These are phyloP conservation scores for Cichorium intybus DNA, from an alignment of 140 eudicot genomes.

Conservation along the genomic window DNA sequence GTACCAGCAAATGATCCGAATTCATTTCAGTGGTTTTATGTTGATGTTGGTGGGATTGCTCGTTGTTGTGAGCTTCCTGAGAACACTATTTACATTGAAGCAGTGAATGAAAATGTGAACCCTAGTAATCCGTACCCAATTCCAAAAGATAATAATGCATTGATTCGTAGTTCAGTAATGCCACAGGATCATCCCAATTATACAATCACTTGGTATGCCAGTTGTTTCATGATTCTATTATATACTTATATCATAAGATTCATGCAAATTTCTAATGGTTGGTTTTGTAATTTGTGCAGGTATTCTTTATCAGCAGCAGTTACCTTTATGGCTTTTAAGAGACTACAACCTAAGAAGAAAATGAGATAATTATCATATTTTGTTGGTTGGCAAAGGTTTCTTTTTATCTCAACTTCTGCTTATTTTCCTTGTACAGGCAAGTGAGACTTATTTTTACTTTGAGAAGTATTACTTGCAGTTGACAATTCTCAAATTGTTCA, in stretches of 20 bases:
- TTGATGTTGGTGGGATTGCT: conserved; percentile 78
- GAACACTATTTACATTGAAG: conserved; percentile 73
- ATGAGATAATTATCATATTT: conserved; percentile 27
- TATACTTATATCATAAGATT: too few species aligned
- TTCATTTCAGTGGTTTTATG: conserved; percentile 82
- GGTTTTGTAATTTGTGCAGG: conserved; percentile 32
- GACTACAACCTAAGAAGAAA: conserved; percentile 54
- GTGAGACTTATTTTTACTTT: too few species aligned
- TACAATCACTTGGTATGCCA: conserved; percentile 70
- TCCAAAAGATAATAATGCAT: conserved; percentile 66
- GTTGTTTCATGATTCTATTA: not conserved
- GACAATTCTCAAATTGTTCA: too few species aligned
- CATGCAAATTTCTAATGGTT: too few species aligned
- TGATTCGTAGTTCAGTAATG: conserved; percentile 83
- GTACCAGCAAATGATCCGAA: conserved; percentile 88
- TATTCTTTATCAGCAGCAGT: conserved; percentile 90
- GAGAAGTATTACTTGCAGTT: too few species aligned
- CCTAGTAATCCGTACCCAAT: conserved; percentile 86
- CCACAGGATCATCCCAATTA: conserved; percentile 97
- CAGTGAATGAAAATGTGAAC: conserved; percentile 68
- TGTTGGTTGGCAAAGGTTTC: too few species aligned
- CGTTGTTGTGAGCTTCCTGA: conserved; percentile 74
- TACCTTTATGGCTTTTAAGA: conserved; percentile 80
- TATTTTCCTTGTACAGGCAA: too few species aligned
- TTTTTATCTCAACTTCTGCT: too few species aligned